A percentile compares a stretch with the other conserved stretches of the same genome.
These are phyloP conservation scores for Spizellomyces sp. DNA, from an alignment of 192 early-diverging fungal species.

Conservation along the genomic window DNA sequence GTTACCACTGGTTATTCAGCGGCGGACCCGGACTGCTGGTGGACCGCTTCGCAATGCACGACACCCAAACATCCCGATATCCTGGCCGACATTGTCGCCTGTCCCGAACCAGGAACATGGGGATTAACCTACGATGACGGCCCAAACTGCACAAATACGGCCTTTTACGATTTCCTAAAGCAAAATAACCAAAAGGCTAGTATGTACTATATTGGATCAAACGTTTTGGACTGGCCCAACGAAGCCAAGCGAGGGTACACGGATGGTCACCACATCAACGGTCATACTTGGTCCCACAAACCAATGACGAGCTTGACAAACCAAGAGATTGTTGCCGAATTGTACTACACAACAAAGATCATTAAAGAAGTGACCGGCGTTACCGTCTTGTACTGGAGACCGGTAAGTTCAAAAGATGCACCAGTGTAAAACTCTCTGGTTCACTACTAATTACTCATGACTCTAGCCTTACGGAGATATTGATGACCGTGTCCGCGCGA, in stretches of 20 bases:
- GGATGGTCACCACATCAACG: constrained; percentile 11
- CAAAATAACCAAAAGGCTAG: background rate
- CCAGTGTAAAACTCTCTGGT: no score
- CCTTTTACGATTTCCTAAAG: background rate
- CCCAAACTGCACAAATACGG: background rate
- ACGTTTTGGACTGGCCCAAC: background rate
- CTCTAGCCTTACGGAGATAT: constrained; percentile 64
- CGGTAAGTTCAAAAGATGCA: no score
- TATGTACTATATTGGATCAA: background rate
- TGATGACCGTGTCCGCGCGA: constrained; percentile 73
- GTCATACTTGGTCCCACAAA: constrained; percentile 59
- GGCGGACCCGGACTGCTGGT: no score
- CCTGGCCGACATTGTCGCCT: background rate
- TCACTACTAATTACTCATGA: no score
- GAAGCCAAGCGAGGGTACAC: background rate
- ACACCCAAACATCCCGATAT: no score
- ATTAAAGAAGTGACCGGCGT: constrained; percentile 43
- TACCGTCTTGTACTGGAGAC: no score
- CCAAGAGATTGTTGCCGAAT: constrained; percentile 60
- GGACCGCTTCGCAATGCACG: no score
- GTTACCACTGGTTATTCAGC: no score
- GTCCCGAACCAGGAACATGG: constrained; percentile 19
- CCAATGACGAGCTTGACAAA: constrained; percentile 56
- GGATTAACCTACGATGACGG: constrained; percentile 28
- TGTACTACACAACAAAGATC: constrained; percentile 40